phyloP scores from a whole-genome alignment of 2,329 filamentous ascomycete species.

The Amesomyces nigricolor region DNA sequence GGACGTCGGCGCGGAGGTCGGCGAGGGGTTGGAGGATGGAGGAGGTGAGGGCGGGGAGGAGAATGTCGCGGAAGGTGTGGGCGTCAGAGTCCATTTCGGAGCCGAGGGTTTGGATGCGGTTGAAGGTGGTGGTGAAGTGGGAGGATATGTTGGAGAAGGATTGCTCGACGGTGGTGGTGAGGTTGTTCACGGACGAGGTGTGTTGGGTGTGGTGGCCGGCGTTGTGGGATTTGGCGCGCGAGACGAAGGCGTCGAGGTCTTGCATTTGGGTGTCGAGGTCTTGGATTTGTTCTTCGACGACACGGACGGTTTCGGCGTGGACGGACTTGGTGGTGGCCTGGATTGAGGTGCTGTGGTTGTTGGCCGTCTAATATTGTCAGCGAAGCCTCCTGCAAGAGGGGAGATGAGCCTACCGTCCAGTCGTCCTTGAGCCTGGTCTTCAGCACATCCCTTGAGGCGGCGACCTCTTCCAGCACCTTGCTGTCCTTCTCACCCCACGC shows the following conservation, averaged over 20 bases:
- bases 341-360: slow-evolving; percentile 75
- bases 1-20: slow-evolving; percentile 65
- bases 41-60: slow-evolving; percentile 54
- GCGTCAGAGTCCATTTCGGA: slow-evolving; percentile 60
- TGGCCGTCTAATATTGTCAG: slow-evolving; percentile 52
- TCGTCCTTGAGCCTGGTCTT: slow-evolving; percentile 81
- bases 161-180: slow-evolving; percentile 63
- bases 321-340: slow-evolving; percentile 79
- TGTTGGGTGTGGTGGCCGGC: slow-evolving; percentile 69
- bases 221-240: slow-evolving; percentile 75
- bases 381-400: slow-evolving; percentile 33
- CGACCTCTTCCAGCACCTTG: slow-evolving; percentile 63
- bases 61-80: slow-evolving; percentile 47
- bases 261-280: slow-evolving; percentile 86
- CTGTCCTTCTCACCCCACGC: slow-evolving; percentile 66
- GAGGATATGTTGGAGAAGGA: slow-evolving; percentile 67
- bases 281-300: slow-evolving; percentile 82
- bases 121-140: slow-evolving; percentile 64
- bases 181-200: slow-evolving; percentile 54
- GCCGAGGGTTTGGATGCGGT: slow-evolving; percentile 63
- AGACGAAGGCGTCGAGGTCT: slow-evolving; percentile 84
- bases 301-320: slow-evolving; percentile 81
- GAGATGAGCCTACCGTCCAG: slow-evolving; percentile 65
- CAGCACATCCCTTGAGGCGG: slow-evolving; percentile 67
- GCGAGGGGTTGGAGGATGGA: slow-evolving; percentile 63